Evolutionary conservation across 2,329 filamentous ascomycete species (phyloP).

Genomic region (Claviceps monticola): DNA sequence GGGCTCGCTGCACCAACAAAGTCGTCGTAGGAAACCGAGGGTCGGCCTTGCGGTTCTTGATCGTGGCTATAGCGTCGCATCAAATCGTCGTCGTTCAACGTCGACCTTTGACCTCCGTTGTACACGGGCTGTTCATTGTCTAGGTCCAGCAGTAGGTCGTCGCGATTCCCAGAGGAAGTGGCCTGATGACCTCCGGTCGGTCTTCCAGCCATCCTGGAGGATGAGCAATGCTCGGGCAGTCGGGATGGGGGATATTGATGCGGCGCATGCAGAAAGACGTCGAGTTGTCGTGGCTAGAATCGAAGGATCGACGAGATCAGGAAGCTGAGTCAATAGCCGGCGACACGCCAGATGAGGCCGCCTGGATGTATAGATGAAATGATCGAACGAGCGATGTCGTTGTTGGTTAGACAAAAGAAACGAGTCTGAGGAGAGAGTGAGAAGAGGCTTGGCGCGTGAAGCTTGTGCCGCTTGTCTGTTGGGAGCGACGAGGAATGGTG

Average conservation of each 20-base stretch:
- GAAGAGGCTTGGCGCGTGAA: not conserved
- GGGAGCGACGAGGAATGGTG: not conserved
- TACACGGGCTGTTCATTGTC: conserved; percentile 61
- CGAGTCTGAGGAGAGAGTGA: not conserved
- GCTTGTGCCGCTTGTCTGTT: no score
- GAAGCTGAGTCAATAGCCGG: not conserved
- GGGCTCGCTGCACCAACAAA: conserved; percentile 58
- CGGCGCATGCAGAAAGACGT: conserved; percentile 20
- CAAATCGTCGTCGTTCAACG: conserved; percentile 70
- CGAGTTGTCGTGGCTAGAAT: conserved; percentile 4
- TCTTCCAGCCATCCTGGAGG: conserved; percentile 47
- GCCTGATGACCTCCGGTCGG: conserved; percentile 33
- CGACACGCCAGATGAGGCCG: not conserved
- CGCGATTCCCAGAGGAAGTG: conserved; percentile 31
- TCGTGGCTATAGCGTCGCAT: conserved; percentile 62
- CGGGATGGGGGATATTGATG: conserved; percentile 13
- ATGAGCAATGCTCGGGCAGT: conserved; percentile 21
- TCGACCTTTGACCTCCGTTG: conserved; percentile 59
- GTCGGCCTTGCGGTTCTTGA: conserved; percentile 49
- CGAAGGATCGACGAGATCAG: not conserved
- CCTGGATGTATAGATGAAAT: not conserved
- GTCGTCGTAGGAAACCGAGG: conserved; percentile 87
- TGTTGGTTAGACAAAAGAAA: not conserved
- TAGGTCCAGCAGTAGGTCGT: conserved; percentile 60
- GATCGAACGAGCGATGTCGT: not conserved